Percentiles rank a stretch among this genome's conserved stretches.
These are phyloP conservation scores for Aspergillus glaucus DNA, from an alignment of 2,329 filamentous ascomycete species.

Conservation along the genomic window DNA sequence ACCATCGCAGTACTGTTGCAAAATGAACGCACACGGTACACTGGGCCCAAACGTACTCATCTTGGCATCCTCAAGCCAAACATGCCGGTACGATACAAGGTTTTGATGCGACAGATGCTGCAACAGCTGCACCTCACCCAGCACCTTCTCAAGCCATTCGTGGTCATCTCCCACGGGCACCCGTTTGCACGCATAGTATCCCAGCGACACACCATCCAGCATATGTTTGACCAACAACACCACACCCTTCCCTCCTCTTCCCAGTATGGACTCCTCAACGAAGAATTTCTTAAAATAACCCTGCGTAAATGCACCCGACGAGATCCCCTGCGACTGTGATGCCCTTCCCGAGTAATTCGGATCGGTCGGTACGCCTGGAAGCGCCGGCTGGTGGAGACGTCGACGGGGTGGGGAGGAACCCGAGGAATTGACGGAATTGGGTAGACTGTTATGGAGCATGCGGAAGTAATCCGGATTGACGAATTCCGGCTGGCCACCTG, in stretches of 20 bases:
- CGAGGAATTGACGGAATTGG: constrained; percentile 41
- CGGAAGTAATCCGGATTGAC: constrained; percentile 92
- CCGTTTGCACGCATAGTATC: constrained; percentile 92
- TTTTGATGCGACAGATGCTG: constrained; percentile 91
- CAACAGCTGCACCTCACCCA: constrained; percentile 87
- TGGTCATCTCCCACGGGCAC: constrained; percentile 94
- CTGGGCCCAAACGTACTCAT: constrained; percentile 81
- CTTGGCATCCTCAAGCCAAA: constrained; percentile 87
- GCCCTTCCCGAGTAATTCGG: constrained; percentile 40
- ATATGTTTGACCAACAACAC: constrained; percentile 90
- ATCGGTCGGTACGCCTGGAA: constrained; percentile 40
- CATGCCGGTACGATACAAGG: constrained; percentile 91
- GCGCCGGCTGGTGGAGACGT: constrained; percentile 43
- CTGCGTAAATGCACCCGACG: constrained; percentile 78
- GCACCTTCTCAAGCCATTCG: constrained; percentile 87
- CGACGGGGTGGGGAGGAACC: constrained; percentile 46
- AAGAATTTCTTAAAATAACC: constrained; percentile 94
- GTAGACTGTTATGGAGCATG: constrained; percentile 65
- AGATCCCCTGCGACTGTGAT: constrained; percentile 59
- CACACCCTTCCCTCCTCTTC: constrained; percentile 87
- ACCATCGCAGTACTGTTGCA: constrained; percentile 95
- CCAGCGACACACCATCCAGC: constrained; percentile 79
- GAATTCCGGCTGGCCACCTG: constrained; percentile 54
- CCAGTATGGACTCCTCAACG: constrained; percentile 77
- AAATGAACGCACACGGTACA: constrained; percentile 90